Evolutionary conservation across 257 asterid genomes (phyloP), one percentile per base, ranked within the genome.

Genomic region (Leptodermis oblonga): DNA sequence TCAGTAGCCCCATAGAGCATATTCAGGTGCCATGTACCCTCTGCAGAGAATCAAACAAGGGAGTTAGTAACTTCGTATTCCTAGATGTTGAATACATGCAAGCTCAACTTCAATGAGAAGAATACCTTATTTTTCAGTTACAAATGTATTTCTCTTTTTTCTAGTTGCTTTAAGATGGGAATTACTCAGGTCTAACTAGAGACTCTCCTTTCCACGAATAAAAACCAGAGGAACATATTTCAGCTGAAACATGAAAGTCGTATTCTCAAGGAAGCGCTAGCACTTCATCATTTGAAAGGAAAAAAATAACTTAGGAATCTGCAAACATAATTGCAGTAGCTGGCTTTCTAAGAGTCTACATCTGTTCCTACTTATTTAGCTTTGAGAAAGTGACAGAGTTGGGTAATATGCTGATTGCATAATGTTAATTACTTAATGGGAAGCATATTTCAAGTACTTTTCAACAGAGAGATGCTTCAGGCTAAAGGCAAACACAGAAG

Each of bases 11-110:
- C 92, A 84, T 9, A 88, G 45, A 20, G 91, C 95, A 71, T 87
- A 87, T 77, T 87, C 91, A 4, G 91, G 89, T 41, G 95, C 95
- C 89, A 87, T 88, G 56, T 86, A 88, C 23, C 95, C 96, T 7
- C 88, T 87, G 75, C 69, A 72, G 36, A n/a, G n/a, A 34, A 61
- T 62, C 31, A 36, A 37, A 36, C 30, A 62, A 10, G 2, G 13
- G 2, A 17, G 10, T 25, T 55, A 55, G 36, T n/a, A n/a, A n/a
- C n/a, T n/a, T n/a, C n/a, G n/a, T 26, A 20, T 26, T 25, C 7
- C 18, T 26, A 25, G 18, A 55, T 9, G 62, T 11, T 25, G 34
- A 55, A 23, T 25, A 11, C 34, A 55, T 49, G 25, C 5, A 22
- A n/a, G 33, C 28, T 22, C 31, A 52, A 15, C 59, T n/a, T 52